Conservation (phyloP, 1,284 basidiomycete species). For the Rugosomyces carneus region DNA sequence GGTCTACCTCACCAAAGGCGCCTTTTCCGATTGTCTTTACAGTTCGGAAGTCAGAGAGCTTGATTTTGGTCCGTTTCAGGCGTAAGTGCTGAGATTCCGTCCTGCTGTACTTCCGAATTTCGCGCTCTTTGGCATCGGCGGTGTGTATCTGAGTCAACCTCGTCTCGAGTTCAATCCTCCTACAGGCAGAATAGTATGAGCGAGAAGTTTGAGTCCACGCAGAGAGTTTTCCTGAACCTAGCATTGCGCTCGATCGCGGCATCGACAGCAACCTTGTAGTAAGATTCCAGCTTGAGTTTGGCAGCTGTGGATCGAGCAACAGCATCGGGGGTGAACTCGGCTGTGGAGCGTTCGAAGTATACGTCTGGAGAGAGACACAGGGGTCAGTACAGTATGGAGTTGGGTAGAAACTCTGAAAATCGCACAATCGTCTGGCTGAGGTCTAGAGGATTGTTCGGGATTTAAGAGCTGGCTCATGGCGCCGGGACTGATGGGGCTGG, state of each 20-base stretch:
- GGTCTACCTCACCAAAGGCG: slow-evolving; percentile 87
- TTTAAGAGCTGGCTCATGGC: slow-evolving; percentile 25
- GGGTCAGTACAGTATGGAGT: slow-evolving; percentile 4
- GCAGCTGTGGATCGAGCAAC: slow-evolving; percentile 91
- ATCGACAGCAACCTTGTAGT: slow-evolving; percentile 80
- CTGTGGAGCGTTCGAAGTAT: slow-evolving; percentile 89
- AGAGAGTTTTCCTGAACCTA: slow-evolving; percentile 30
- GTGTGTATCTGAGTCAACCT: slow-evolving; percentile 74
- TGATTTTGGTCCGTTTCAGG: slow-evolving; percentile 88
- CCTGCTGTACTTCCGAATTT: slow-evolving; percentile 86
- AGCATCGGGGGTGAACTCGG: slow-evolving; percentile 82
- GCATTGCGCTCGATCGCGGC: slow-evolving; percentile 48
- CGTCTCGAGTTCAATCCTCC: slow-evolving; percentile 91
- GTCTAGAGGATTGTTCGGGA: slow-evolving; percentile 28
- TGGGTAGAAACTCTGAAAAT: slow-evolving; percentile 6
- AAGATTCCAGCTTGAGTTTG: slow-evolving; percentile 96
- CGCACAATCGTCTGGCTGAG: slow-evolving; percentile 34
- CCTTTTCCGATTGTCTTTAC: slow-evolving; percentile 99
- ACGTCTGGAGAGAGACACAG: slow-evolving; percentile 47
- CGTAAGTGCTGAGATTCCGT: slow-evolving; percentile 91
- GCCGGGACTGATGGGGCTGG: slow-evolving; percentile 25
- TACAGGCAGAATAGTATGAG: slow-evolving; percentile 24
- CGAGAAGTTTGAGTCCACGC: not conserved
- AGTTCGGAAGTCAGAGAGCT: slow-evolving; percentile 90
- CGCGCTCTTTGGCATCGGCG: slow-evolving; percentile 83